Base-by-base conservation (phyloP, 2,329 filamentous ascomycete genomes). In the Aspergillus felis region DNA sequence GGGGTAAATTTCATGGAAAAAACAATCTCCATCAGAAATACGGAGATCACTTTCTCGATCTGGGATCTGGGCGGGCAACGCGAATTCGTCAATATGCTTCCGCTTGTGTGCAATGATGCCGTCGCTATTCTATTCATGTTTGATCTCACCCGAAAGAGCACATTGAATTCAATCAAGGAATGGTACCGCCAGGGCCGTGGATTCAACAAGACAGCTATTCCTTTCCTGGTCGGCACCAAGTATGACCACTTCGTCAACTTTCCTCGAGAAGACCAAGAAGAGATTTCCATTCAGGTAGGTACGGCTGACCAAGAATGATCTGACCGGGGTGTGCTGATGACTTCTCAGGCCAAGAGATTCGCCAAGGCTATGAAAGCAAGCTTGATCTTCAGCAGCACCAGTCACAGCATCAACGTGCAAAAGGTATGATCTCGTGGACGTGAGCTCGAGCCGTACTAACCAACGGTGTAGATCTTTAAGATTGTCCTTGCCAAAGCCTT, bases 1-100 rank as follows among this genome's bases (percentile, higher is more conserved):
- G 86, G 94, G 65, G 94, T 99, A 77, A 99, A 99, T 77, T 99
- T 99, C 78, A 99, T 99, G 94, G 94, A 99, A 76, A 99, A 99
- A 83, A 99, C 94, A 38, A 99, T 99, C 72, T 96, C 91, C 61
- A 99, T 99, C 76, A 90, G 94, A 61, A 99, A 99, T 78, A 99
- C 94, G 17, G 94, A 99, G 78, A 99, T 99, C 75, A 99, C 94
- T 47, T 99, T 99, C 78, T 96, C 92, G 60, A 99, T 99, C 72
- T 99, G 94, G 94, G 94, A 99, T 81, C 79, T 99, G 55, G 94
- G 94, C 67, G 94, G 94, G 64, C 94, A 99, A 80, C 88, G 94
- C 71, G 94, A 99, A 78, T 99, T 99, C 71, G 94, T 99, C 77
- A 99, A 99, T 81, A 99, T 99, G 94, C 81, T 99, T 61, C 94